Evolutionary conservation across 345 rosid genomes (phyloP), one percentile per base, ranked within the genome.

Genomic region (Camelina neglecta): DNA sequence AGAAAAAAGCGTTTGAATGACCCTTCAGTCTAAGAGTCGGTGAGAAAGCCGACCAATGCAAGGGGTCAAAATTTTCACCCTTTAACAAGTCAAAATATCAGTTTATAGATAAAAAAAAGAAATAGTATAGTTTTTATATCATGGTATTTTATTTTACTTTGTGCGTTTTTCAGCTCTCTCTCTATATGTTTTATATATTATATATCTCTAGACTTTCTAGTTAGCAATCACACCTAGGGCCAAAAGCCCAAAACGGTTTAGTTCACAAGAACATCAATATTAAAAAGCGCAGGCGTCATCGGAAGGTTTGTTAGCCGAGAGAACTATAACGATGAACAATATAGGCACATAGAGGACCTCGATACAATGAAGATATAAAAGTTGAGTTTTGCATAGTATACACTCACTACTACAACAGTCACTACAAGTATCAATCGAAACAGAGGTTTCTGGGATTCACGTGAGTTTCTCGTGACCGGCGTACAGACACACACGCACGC

Each of bases 401-500:
- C 13, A 29, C 5, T 29, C 5, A 53, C 13, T 26, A 26, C 35
- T 55, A 54, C 36, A 55, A 4, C 18, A 18, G 18, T 18, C 18
- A 18, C 1, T 20, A 24, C 36, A 24, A 24, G 16, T 44, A 13
- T 8, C 41, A 41, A 44, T 9, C 0, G 60, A 23, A 38, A 38
- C 39, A 72, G 50, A 60, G 41, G 24, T 3, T 26, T 36, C 24
- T 29, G 20, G 33, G 11, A 33, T 65, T 42, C 26, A 73, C 58
- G 58, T 65, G 77, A 42, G 77, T 65, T 55, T 63, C 51, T 62
- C 26, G 71, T 33, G 75, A 44, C 70, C 65, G 70, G 80, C 80
- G 72, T 77, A 64, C 72, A 71, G 53, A 71, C 36, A 56, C 60
- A 48, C 47, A 71, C 80, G 66, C 75, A 64, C 80, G 71, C 72